Base-by-base conservation (phyloP, 805 yeast genomes). In the Saccharomycopsis sp. region DNA sequence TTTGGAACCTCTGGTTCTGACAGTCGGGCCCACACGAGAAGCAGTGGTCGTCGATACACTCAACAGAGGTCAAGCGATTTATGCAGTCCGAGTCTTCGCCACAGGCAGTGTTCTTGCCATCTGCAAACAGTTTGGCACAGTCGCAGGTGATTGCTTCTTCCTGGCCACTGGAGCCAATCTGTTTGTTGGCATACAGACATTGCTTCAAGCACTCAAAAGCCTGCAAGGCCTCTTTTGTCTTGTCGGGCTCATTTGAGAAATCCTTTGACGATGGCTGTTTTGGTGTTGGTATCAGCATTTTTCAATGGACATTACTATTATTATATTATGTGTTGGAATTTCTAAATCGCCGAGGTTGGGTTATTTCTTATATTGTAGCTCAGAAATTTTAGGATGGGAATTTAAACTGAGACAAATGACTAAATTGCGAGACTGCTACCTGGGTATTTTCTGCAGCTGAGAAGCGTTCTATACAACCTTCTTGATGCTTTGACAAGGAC, bases 101-200 rank as follows among this genome's bases (percentile, higher is more conserved):
- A 68, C 98, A 89, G 1, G 96, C 94, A 10, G 53, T 35, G 50
- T 75, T 75, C 5, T 52, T 53, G 1, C 64, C 71, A 18, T 62
- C 65, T 46, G 45, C 51, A 38, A 59, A 67, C 15, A 66, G 68
- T 57, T 70, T 83, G 32, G 45, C 52, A 65, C 98, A 89, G 55
- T 87, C 96, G 67, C 98, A 89, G 12, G 88, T 75, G 92, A 89
- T 87, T 49, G 71, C 70, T 50, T 85, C 95, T 48, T 77, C 78
- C 54, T 81, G 84, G 31, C 69, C 66, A 38, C 80, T 84, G 2
- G 87, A 70, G 27, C 95, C 95, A 9, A 84, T 61, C 33, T 58
- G 52, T 53, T 77, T 79, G 39, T 65, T 65, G 16, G 73, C 65
- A 57, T 87, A 89, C 5, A 72, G 65, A 53, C 88, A 80, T 39